phyloP scores from a whole-genome alignment of 768 basidiomycete species.

The Kwoniella newhampshirensis region DNA sequence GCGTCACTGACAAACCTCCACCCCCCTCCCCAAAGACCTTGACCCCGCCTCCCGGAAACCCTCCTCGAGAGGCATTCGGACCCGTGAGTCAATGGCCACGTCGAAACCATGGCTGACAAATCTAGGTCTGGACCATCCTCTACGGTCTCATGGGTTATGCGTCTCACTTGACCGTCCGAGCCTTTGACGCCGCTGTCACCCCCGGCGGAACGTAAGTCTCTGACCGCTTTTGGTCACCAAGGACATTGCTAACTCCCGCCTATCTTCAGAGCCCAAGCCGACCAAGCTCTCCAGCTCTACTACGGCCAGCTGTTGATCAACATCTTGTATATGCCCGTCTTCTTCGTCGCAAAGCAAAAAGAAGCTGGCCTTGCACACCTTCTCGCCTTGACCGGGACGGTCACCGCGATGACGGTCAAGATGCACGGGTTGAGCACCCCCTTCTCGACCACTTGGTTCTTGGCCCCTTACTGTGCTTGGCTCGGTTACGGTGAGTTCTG shows the following conservation, averaged over 20 bases:
- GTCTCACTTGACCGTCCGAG: conserved; percentile 63
- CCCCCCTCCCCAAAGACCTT: conserved; percentile 58
- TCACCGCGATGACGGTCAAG: conserved; percentile 65
- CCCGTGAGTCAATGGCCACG: conserved; percentile 62
- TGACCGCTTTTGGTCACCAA: not conserved
- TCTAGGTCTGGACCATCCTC: conserved; percentile 35
- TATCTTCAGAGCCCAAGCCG: conserved; percentile 55
- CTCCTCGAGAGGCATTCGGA: conserved; percentile 61
- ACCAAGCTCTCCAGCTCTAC: conserved; percentile 61
- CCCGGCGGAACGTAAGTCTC: conserved; percentile 56
- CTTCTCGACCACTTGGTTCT: conserved; percentile 60
- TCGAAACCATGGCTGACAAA: conserved; percentile 26
- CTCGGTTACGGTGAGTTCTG: conserved; percentile 57
- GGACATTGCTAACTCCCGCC: not conserved
- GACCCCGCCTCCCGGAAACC: conserved; percentile 59
- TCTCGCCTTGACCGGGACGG: conserved; percentile 59
- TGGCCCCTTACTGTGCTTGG: conserved; percentile 69
- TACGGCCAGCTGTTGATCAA: conserved; percentile 65
- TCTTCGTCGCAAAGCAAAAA: conserved; percentile 61
- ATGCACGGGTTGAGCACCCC: conserved; percentile 57
- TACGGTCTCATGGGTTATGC: conserved; percentile 63
- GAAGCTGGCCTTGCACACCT: conserved; percentile 63
- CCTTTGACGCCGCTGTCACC: conserved; percentile 58
- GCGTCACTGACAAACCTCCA: no score
- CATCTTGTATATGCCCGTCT: conserved; percentile 65